Evolutionary conservation across 2,329 filamentous ascomycete species (phyloP).

Genomic region (Ustulina deusta): DNA sequence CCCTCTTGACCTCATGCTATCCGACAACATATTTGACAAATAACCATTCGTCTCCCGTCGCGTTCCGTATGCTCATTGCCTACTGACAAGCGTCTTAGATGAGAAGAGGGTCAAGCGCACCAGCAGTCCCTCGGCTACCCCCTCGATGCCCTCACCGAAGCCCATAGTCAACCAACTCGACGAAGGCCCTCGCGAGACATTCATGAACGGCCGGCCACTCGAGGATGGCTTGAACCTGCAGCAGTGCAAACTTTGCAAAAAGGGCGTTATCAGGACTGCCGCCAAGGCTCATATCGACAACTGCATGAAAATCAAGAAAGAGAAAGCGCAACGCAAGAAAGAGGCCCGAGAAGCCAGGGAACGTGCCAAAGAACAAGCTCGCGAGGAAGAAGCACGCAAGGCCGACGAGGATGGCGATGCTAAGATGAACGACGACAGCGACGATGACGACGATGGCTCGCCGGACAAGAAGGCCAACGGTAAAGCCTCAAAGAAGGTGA

Average conservation of each 20-base stretch:
- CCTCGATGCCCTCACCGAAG: slow-evolving; percentile 60
- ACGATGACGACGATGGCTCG: slow-evolving; percentile 62
- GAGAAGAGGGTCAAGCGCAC: slow-evolving; percentile 66
- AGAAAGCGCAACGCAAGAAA: slow-evolving; percentile 82
- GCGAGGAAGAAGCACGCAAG: slow-evolving; percentile 67
- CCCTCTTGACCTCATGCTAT: neutral
- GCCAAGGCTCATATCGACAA: slow-evolving; percentile 84
- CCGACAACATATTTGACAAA: too few relatives aligned
- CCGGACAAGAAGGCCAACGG: slow-evolving; percentile 56
- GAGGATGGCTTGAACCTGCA: slow-evolving; percentile 84
- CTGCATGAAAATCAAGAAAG: slow-evolving; percentile 86
- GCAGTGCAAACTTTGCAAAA: slow-evolving; percentile 94
- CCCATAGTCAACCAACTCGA: slow-evolving; percentile 77
- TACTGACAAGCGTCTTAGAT: slow-evolving; percentile 51
- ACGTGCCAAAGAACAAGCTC: slow-evolving; percentile 71
- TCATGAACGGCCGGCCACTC: slow-evolving; percentile 83
- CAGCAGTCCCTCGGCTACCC: slow-evolving; percentile 55
- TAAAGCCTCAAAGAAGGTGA: slow-evolving; percentile 70
- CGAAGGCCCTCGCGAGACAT: slow-evolving; percentile 80
- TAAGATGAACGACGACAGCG: slow-evolving; percentile 58
- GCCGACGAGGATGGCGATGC: slow-evolving; percentile 59
- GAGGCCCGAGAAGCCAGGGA: slow-evolving; percentile 78
- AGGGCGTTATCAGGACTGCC: slow-evolving; percentile 80
- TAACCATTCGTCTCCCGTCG: neutral
- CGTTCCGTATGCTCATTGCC: neutral